Conservation (phyloP, 345 rosid genomes). For the Rhodomyrtus tomentosa region DNA sequence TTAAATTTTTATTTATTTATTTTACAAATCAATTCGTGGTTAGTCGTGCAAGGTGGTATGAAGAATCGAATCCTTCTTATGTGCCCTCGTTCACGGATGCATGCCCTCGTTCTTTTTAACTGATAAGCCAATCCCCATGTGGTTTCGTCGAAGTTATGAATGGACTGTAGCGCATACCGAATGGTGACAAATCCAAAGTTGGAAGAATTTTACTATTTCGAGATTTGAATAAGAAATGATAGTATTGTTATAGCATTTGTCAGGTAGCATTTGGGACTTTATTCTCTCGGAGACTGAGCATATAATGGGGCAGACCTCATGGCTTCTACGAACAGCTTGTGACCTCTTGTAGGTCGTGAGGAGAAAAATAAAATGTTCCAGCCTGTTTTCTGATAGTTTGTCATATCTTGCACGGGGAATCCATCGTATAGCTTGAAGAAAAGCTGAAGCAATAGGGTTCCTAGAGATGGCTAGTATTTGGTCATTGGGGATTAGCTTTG, state of each 20-base stretch:
- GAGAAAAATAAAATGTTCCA: neutral
- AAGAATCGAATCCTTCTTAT: neutral
- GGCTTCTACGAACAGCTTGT: neutral
- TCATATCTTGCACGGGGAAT: neutral
- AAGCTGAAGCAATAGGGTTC: neutral
- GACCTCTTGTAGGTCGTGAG: neutral
- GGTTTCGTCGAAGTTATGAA: neutral
- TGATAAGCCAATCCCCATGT: neutral
- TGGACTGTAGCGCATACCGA: neutral
- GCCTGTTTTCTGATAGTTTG: neutral
- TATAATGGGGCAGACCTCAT: neutral
- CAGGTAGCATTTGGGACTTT: neutral
- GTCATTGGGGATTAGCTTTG: neutral
- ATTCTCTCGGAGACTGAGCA: neutral
- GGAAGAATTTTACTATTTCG: neutral
- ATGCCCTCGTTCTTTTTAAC: neutral
- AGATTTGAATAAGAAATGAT: neutral
- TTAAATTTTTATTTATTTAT: neutral
- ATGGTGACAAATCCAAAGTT: neutral
- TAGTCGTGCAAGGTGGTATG: neutral
- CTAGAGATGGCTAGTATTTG: neutral
- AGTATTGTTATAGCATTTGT: neutral
- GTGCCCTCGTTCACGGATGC: neutral
- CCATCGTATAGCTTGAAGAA: neutral
- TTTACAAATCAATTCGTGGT: neutral